A percentile compares a stretch with the other conserved stretches of the same genome.
Conservation (phyloP, 2,329 filamentous ascomycete species). For the Thermothelomyces thermophilus region DNA sequence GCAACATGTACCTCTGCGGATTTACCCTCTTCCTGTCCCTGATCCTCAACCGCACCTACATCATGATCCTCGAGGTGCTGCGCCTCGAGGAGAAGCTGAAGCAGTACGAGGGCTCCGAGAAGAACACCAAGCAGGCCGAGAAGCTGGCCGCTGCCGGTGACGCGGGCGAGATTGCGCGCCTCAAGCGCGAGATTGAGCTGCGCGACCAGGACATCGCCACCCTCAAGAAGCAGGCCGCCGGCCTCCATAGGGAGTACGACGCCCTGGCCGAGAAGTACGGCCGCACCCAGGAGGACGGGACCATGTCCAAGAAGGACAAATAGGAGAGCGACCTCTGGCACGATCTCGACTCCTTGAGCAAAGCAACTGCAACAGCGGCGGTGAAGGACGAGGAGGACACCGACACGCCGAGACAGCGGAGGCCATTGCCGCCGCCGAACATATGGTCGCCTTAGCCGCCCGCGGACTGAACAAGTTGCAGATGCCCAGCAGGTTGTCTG, state of each 20-base stretch:
- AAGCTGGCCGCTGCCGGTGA: slow-evolving; percentile 68
- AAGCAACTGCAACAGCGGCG: neutral
- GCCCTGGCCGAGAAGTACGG: slow-evolving; percentile 77
- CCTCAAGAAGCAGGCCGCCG: slow-evolving; percentile 87
- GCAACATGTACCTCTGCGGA: slow-evolving; percentile 99
- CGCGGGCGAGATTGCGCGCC: slow-evolving; percentile 64
- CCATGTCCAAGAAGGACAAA: slow-evolving; percentile 51
- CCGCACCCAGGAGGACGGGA: slow-evolving; percentile 45
- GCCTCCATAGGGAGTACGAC: slow-evolving; percentile 78
- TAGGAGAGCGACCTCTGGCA: slow-evolving; percentile 28
- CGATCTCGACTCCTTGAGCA: slow-evolving; percentile 5
- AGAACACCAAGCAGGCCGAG: slow-evolving; percentile 58
- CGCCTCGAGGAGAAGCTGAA: slow-evolving; percentile 88
- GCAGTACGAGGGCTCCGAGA: slow-evolving; percentile 62
- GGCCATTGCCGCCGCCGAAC: neutral
- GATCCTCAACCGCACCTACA: slow-evolving; percentile 98
- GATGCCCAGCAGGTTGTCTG: neutral
- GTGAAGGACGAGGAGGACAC: neutral
- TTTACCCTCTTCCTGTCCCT: slow-evolving; percentile 98
- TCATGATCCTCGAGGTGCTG: slow-evolving; percentile 89
- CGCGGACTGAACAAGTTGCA: neutral
- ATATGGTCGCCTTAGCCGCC: slow-evolving; percentile 3
- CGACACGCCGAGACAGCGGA: slow-evolving; percentile 4
- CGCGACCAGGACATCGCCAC: slow-evolving; percentile 80
- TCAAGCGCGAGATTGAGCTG: slow-evolving; percentile 65